phyloP scores from a whole-genome alignment of 495 filamentous ascomycete genomes.

The Pseudevernia furfuracea region DNA sequence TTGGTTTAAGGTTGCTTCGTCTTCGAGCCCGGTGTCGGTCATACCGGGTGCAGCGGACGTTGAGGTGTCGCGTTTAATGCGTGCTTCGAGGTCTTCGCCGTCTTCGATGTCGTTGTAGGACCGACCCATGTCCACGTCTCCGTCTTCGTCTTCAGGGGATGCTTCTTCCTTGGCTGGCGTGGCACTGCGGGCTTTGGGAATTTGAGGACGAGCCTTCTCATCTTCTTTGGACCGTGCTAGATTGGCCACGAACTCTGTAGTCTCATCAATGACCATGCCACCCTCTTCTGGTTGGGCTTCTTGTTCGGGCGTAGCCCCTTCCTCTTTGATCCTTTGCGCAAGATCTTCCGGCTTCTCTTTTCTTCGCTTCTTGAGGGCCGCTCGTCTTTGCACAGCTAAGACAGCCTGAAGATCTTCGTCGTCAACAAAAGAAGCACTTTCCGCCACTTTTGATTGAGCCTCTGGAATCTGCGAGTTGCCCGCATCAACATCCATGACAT shows the following conservation, averaged over 20 bases:
- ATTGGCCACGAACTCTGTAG: constrained; percentile 86
- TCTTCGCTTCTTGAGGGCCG: constrained; percentile 85
- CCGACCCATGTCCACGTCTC: constrained; percentile 57
- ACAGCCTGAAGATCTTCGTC: constrained; percentile 89
- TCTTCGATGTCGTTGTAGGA: constrained; percentile 52
- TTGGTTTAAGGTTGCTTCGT: constrained; percentile 66
- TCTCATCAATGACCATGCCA: constrained; percentile 87
- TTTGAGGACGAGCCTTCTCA: constrained; percentile 35
- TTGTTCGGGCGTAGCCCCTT: constrained; percentile 45
- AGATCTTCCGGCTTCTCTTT: constrained; percentile 75
- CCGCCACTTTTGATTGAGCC: constrained; percentile 28
- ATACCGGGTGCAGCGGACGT: constrained; percentile 42
- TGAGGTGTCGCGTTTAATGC: constrained; percentile 45
- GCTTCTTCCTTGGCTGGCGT: constrained; percentile 44
- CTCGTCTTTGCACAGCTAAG: constrained; percentile 68
- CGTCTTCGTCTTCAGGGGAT: constrained; percentile 46
- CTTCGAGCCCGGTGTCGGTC: constrained; percentile 69
- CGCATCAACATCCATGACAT: constrained; percentile 73
- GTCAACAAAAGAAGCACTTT: constrained; percentile 65
- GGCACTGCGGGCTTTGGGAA: constrained; percentile 18
- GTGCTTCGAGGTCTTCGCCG: constrained; percentile 43
- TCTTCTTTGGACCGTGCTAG: constrained; percentile 55
- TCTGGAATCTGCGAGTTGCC: constrained; percentile 28
- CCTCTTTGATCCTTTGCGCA: constrained; percentile 71
- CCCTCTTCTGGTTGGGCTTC: constrained; percentile 50